Evolutionary conservation across 2,329 filamentous ascomycete genomes (phyloP).

Genomic region (Aspergillus fischeri): DNA sequence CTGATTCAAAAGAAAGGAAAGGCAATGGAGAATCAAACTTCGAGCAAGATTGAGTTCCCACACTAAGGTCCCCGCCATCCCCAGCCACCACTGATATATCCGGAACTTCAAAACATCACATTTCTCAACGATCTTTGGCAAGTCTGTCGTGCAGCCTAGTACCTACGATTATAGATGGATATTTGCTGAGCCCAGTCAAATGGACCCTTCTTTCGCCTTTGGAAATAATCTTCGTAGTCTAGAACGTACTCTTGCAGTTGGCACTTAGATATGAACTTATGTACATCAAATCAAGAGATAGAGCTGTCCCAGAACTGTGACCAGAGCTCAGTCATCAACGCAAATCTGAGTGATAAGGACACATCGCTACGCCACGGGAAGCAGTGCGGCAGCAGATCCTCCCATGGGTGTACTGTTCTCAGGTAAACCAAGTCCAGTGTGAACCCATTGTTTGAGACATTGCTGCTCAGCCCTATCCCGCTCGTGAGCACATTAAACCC

Average conservation of each 20-base stretch:
- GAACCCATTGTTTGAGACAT: slow-evolving; percentile 4
- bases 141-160: no score
- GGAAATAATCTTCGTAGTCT: slow-evolving; percentile 10
- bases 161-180: neutral
- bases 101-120: no score
- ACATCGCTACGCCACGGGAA: slow-evolving; percentile 12
- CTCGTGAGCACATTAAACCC: slow-evolving; percentile 20
- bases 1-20: neutral
- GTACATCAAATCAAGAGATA: slow-evolving; percentile 32
- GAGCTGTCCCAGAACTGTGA: slow-evolving; percentile 13
- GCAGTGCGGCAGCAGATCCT: slow-evolving; percentile 2
- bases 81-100: neutral
- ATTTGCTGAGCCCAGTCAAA: neutral
- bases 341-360: slow-evolving; percentile 8
- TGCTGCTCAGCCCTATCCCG: slow-evolving; percentile 13
- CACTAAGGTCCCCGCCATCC: neutral
- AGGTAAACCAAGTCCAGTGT: slow-evolving; percentile 4
- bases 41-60: neutral
- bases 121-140: no score
- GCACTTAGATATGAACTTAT: slow-evolving; percentile 26
- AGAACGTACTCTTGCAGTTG: slow-evolving; percentile 22
- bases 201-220: neutral
- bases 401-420: slow-evolving; percentile 5
- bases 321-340: slow-evolving; percentile 10
- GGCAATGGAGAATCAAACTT: neutral